Conservation (phyloP, 495 filamentous ascomycete genomes). For the Thermothielavioides terrestris region DNA sequence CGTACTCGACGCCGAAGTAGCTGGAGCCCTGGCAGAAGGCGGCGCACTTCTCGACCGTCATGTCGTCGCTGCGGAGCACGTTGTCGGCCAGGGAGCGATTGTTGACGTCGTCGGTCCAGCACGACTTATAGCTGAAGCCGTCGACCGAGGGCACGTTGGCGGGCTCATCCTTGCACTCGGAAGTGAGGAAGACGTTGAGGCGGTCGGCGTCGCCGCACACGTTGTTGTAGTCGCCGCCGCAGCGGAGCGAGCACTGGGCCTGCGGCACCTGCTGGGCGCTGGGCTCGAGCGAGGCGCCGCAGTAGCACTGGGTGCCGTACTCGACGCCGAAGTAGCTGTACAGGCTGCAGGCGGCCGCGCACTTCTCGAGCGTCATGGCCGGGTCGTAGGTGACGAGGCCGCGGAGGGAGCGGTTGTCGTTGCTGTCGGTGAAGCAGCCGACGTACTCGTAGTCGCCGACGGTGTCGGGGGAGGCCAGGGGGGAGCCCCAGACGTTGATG, state of each 20-base stretch:
- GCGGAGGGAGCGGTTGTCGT: not conserved
- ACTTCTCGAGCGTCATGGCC: constrained; percentile 28
- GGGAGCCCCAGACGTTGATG: constrained; percentile 25
- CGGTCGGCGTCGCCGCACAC: constrained; percentile 12
- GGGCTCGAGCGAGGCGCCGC: constrained; percentile 5
- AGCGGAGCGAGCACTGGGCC: constrained; percentile 12
- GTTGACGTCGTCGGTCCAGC: constrained; percentile 27
- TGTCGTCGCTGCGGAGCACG: constrained; percentile 10
- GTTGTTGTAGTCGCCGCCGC: constrained; percentile 11
- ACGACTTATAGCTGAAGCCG: constrained; percentile 27
- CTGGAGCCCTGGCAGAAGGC: constrained; percentile 18
- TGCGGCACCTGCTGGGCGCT: not conserved
- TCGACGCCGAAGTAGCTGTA: constrained; percentile 17
- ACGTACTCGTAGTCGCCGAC: constrained; percentile 5
- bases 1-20: constrained; percentile 14
- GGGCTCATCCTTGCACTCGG: constrained; percentile 1
- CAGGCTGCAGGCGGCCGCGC: constrained; percentile 16
- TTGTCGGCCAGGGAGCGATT: constrained; percentile 16
- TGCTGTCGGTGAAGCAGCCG: constrained; percentile 13
- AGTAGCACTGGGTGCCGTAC: constrained; percentile 16
- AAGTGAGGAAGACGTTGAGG: constrained; percentile 16
- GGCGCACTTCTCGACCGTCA: constrained; percentile 30
- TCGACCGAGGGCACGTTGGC: constrained; percentile 22
- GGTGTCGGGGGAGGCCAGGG: not conserved
- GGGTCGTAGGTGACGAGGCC: constrained; percentile 4